Evolutionary conservation across 257 asterid genomes (phyloP), one percentile per base, ranked within the genome.

Genomic region (Nicotiana benthamiana): DNA sequence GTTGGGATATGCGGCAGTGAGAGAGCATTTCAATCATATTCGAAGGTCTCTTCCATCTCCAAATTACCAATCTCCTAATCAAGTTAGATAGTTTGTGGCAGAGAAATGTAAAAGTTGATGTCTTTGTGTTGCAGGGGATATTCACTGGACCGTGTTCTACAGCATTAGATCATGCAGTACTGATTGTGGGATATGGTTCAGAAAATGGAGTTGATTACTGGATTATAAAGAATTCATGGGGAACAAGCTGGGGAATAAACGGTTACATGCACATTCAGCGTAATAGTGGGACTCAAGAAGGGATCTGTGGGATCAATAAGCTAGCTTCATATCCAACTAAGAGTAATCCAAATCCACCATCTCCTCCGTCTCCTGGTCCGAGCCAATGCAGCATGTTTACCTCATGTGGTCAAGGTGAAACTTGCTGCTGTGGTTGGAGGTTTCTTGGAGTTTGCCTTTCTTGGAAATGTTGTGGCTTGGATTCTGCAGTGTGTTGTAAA

Each of bases 191-290:
- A 0, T 94, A 96, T 70, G 97, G 87, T 81, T 90, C 99, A 6
- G 77, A 87, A 86, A 80, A 89, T 46, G 98, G 99, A 17, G 82
- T 84, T 57, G 98, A 96, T 82, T 94, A 90, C 12, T 96, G 99
- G 99, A 94, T 96, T 13, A 64, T 96, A 26, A 96, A 96, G 81
- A 96, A 96, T 74, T 92, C 99, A 12, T 96, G 99, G 99, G 99
- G 99, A 57, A 86, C 83, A 48, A 79, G 48, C n/a, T 92, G 99
- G 99, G 99, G 99, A 75, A 90, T 91, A 3, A 63, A 88, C 4
- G 99, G 99, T n/a, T 96, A 92, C 11, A 89, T 94, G 83, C 81
- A 89, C 82, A 92, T 96, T 91, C 86, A 74, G 43, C 83, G 98
- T 36, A 91, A 88, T 59, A 79, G 86, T 5, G 95, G 90, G 75